Evolutionary conservation across 2,329 filamentous ascomycete genomes (phyloP).

Genomic region (Fusarium sp.): DNA sequence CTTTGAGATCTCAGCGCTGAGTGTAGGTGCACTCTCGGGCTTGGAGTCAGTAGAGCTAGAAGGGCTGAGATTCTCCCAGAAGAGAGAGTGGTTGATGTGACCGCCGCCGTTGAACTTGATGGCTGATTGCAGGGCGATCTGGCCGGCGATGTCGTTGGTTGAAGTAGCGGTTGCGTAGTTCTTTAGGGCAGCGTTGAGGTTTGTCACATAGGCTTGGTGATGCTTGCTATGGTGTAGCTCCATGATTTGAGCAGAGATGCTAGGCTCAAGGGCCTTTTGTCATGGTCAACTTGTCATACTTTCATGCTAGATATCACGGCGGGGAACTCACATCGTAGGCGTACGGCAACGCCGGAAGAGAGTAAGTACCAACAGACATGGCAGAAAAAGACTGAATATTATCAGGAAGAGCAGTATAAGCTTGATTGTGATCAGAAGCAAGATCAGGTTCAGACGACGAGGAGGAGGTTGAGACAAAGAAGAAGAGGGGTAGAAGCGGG

Average conservation of each 20-base stretch:
- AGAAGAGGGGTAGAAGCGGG: slow-evolving; percentile 34
- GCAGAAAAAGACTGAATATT: slow-evolving; percentile 3
- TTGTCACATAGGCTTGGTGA: slow-evolving; percentile 81
- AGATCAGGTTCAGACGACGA: slow-evolving; percentile 1
- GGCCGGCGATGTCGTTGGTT: slow-evolving; percentile 68
- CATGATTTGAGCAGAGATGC: slow-evolving; percentile 84
- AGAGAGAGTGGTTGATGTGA: slow-evolving; percentile 92
- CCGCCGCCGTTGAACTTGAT: slow-evolving; percentile 92
- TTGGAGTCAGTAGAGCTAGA: slow-evolving; percentile 67
- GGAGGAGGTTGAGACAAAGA: slow-evolving; percentile 10
- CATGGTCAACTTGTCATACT: neutral
- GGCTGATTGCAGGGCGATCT: slow-evolving; percentile 74
- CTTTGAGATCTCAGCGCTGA: slow-evolving; percentile 69
- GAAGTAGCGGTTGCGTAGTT: slow-evolving; percentile 67
- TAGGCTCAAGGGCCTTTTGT: slow-evolving; percentile 72
- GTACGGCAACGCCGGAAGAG: slow-evolving; percentile 74
- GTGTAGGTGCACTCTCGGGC: slow-evolving; percentile 63
- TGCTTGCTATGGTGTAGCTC: slow-evolving; percentile 83
- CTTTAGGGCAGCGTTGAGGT: slow-evolving; percentile 74
- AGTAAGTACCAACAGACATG: slow-evolving; percentile 61
- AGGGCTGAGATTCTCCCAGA: slow-evolving; percentile 86
- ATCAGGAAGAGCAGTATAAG: neutral
- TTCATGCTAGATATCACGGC: neutral
- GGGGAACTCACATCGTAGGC: slow-evolving; percentile 70
- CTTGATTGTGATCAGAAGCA: slow-evolving; percentile 6